Evolutionary conservation across 768 basidiomycete species (phyloP).

Genomic region (Phlebiopsis gigantea): DNA sequence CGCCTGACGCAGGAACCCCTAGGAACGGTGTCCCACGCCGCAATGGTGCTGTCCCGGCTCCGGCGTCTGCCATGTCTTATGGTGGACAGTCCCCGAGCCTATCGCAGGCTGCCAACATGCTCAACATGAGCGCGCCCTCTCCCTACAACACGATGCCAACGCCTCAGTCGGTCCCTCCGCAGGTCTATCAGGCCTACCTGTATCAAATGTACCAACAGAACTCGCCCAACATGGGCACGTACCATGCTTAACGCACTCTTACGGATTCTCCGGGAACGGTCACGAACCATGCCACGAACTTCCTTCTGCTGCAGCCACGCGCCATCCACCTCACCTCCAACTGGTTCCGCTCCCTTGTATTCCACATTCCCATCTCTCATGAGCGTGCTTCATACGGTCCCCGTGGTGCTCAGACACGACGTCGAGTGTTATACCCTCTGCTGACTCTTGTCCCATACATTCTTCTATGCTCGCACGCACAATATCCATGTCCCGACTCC

Average conservation of each 20-base stretch:
- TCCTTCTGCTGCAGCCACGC: constrained; percentile 6
- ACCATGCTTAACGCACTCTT: constrained; percentile 33
- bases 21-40: constrained; percentile 39
- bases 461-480: neutral
- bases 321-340: constrained; percentile 4
- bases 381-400: constrained; percentile 1
- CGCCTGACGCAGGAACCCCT: constrained; percentile 47
- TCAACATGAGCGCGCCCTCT: constrained; percentile 60
- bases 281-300: constrained; percentile 15
- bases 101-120: constrained; percentile 47
- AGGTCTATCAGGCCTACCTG: constrained; percentile 79
- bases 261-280: neutral
- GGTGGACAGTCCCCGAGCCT: constrained; percentile 59
- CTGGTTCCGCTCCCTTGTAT: constrained; percentile 12
- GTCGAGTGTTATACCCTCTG: constrained; percentile 4
- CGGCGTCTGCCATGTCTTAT: constrained; percentile 39
- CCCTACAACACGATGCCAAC: constrained; percentile 54
- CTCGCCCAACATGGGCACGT: constrained; percentile 73
- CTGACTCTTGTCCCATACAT: neutral
- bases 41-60: constrained; percentile 37
- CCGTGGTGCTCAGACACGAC: constrained; percentile 2
- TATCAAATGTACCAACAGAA: constrained; percentile 78
- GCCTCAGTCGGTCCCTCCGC: constrained; percentile 54
- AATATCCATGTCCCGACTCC: neutral
- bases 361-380: neutral